phyloP scores from a whole-genome alignment of 108 stramenopile species.

The Nitzschia palea region DNA sequence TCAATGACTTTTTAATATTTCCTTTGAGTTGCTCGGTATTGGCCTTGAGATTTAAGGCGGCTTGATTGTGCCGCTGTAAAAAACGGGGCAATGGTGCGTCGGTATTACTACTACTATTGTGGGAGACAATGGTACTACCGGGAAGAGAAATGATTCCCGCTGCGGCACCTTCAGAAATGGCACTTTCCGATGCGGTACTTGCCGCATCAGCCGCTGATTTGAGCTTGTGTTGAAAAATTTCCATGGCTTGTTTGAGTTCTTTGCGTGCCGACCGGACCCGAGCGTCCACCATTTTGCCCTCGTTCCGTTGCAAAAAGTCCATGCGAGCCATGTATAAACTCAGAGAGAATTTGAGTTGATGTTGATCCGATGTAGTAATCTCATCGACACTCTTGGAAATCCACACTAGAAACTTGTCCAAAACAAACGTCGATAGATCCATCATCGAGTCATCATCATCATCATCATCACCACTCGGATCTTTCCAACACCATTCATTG shows the following conservation, averaged over 20 bases:
- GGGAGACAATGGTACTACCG: neutral
- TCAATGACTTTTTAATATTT: slow-evolving; percentile 78
- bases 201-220: slow-evolving; percentile 18
- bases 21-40: slow-evolving; percentile 79
- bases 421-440: neutral
- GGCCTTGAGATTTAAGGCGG: slow-evolving; percentile 75
- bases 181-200: slow-evolving; percentile 9
- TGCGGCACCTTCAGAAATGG: neutral
- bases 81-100: slow-evolving; percentile 13
- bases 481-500: neutral
- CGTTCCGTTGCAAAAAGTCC: slow-evolving; percentile 2
- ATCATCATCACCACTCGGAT: neutral
- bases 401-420: neutral
- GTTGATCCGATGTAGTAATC: neutral
- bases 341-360: slow-evolving; percentile 44
- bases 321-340: slow-evolving; percentile 34
- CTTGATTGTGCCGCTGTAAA: slow-evolving; percentile 54
- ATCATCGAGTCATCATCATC: neutral
- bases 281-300: slow-evolving; percentile 26
- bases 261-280: slow-evolving; percentile 58
- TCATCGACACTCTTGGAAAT: neutral
- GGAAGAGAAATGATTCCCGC: neutral
- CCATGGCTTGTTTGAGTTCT: slow-evolving; percentile 85
- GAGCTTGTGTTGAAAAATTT: slow-evolving; percentile 78
- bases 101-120: too few relatives aligned